These are phyloP conservation scores for Monosporascus sp. DNA, from an alignment of 2,329 filamentous ascomycete species.

Conservation along the genomic window DNA sequence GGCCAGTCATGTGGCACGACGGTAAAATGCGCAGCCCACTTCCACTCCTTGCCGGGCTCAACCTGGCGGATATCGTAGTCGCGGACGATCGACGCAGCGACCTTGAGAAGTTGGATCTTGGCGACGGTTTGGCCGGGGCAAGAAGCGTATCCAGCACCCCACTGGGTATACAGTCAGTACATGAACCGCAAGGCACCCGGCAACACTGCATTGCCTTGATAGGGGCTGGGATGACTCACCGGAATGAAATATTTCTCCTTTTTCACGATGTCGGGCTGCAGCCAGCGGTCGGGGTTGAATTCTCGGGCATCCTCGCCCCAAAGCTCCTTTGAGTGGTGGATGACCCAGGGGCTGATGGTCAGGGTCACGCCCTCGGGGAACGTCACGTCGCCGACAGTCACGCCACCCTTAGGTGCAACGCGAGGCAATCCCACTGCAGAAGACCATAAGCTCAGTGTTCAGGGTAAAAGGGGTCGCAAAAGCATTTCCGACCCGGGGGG, in stretches of 20 bases:
- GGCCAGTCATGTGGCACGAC: constrained; percentile 11
- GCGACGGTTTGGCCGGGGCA: constrained; percentile 14
- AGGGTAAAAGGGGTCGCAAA: too few relatives aligned
- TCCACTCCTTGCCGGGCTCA: constrained; percentile 8
- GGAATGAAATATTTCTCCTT: constrained; percentile 8
- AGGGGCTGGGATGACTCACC: not conserved
- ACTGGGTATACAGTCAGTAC: not conserved
- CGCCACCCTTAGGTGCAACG: constrained; percentile 7
- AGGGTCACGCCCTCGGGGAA: constrained; percentile 7
- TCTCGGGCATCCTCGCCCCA: constrained; percentile 6
- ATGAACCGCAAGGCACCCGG: not conserved
- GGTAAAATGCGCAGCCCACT: constrained; percentile 9
- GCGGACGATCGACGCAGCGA: constrained; percentile 11
- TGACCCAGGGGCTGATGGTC: constrained; percentile 3
- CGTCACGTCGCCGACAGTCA: constrained; percentile 4
- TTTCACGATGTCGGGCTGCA: not conserved
- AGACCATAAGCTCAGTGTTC: not conserved
- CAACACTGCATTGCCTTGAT: too few relatives aligned
- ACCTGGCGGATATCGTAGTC: constrained; percentile 13
- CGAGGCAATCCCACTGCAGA: constrained; percentile 5
- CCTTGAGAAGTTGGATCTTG: constrained; percentile 10
- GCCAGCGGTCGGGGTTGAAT: constrained; percentile 10
- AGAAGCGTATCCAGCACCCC: constrained; percentile 7
- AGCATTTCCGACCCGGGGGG: too few relatives aligned
- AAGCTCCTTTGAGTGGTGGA: constrained; percentile 3